Percentiles rank a stretch among this genome's conserved stretches.
These are phyloP conservation scores for Aspergillus sp. DNA, from an alignment of 2,329 filamentous ascomycete species.

Conservation along the genomic window DNA sequence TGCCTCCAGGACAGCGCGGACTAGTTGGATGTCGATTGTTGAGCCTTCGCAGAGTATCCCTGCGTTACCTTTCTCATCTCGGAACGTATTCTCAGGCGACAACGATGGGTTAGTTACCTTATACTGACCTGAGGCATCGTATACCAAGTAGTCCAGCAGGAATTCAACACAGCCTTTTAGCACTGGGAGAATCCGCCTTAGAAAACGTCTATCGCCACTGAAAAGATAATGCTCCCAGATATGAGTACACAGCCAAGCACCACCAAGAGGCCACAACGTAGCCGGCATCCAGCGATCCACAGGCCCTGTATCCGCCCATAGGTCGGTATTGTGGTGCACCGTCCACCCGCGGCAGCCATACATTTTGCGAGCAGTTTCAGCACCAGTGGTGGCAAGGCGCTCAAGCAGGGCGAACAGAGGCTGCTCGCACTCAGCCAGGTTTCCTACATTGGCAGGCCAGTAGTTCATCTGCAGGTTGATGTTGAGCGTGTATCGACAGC, in stretches of 20 bases:
- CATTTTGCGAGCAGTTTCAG: constrained; percentile 53
- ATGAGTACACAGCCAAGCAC: constrained; percentile 62
- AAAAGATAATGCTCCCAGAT: constrained; percentile 60
- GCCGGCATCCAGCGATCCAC: constrained; percentile 47
- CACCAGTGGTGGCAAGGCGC: constrained; percentile 39
- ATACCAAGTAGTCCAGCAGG: constrained; percentile 29
- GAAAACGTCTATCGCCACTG: constrained; percentile 28
- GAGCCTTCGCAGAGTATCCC: constrained; percentile 41
- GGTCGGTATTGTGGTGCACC: constrained; percentile 58
- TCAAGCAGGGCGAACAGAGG: constrained; percentile 47
- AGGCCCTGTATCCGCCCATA: constrained; percentile 58
- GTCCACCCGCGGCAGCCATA: constrained; percentile 59
- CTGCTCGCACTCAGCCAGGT: constrained; percentile 43
- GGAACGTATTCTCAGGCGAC: constrained; percentile 32
- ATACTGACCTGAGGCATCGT: constrained; percentile 22
- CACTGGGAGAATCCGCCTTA: constrained; percentile 23
- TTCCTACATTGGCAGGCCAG: constrained; percentile 55
- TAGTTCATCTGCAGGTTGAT: constrained; percentile 65
- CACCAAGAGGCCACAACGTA: constrained; percentile 43
- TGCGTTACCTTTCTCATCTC: constrained; percentile 20
- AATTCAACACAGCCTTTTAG: constrained; percentile 32
- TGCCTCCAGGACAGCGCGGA: constrained; percentile 40
- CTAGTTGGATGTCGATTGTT: constrained; percentile 49
- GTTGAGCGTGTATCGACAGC: constrained; percentile 57
- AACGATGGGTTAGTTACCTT: constrained; percentile 28